A percentile compares a stretch with the other conserved stretches of the same genome.
Evolutionary conservation across 768 basidiomycete genomes (phyloP).

Genomic region (Cantharellus cinnabarinus): DNA sequence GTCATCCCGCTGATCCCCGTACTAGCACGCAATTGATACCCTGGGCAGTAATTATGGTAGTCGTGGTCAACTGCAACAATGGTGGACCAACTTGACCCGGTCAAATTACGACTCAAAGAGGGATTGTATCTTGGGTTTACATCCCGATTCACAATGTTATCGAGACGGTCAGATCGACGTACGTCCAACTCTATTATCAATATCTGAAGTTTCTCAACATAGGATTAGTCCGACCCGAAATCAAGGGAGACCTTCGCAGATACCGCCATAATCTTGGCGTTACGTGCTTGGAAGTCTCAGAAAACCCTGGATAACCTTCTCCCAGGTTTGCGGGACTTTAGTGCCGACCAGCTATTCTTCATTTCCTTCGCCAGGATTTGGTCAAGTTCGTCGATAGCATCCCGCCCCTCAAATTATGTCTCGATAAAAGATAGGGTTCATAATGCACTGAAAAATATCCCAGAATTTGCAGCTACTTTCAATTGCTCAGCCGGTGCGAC

Average conservation of each 20-base stretch:
- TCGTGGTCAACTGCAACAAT: conserved; percentile 66
- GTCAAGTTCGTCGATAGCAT: conserved; percentile 45
- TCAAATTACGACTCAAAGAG: conserved; percentile 64
- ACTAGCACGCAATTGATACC: conserved; percentile 76
- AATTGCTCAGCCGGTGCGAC: conserved; percentile 56
- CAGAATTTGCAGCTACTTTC: conserved; percentile 76
- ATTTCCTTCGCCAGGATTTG: conserved; percentile 77
- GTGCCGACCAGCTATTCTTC: conserved; percentile 89
- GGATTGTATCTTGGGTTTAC: conserved; percentile 50
- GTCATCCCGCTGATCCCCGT: background rate
- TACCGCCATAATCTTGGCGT: conserved; percentile 65
- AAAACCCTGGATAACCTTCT: conserved; percentile 37
- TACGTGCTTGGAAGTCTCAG: conserved; percentile 77
- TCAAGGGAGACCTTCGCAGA: conserved; percentile 88
- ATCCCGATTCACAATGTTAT: conserved; percentile 67
- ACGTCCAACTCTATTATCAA: no score
- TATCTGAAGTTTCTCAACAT: conserved; percentile 4
- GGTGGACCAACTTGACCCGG: conserved; percentile 85
- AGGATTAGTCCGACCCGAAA: conserved; percentile 21
- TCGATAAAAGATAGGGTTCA: conserved; percentile 61
- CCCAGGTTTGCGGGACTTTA: conserved; percentile 52
- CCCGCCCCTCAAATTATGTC: conserved; percentile 62
- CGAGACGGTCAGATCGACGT: conserved; percentile 27
- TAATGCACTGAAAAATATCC: conserved; percentile 72
- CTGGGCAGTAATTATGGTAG: conserved; percentile 81